Conservation (phyloP, 2,329 filamentous ascomycete species). For the Pestalotiopsis sp. region DNA sequence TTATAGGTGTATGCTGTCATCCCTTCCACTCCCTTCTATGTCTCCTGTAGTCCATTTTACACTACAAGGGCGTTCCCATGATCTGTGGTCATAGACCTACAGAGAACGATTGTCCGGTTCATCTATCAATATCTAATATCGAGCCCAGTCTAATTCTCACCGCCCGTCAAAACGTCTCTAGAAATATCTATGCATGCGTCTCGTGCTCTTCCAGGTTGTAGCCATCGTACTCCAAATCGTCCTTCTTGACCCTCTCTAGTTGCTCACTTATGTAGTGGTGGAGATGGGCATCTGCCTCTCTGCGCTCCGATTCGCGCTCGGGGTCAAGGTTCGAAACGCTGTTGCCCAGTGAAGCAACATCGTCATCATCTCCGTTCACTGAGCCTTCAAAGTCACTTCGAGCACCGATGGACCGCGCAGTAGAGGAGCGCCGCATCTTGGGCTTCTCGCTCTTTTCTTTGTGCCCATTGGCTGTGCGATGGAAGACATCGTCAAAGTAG, state of each 20-base stretch:
- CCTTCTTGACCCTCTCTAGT: conserved; percentile 69
- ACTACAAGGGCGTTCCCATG: no score
- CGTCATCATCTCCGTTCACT: conserved; percentile 46
- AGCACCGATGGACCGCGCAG: conserved; percentile 78
- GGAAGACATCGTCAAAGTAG: conserved; percentile 92
- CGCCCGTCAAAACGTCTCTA: background rate
- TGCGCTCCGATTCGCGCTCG: conserved; percentile 48
- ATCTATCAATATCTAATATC: background rate
- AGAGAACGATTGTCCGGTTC: background rate
- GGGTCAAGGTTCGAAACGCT: conserved; percentile 50
- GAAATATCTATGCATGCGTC: conserved; percentile 21
- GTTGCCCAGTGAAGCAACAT: conserved; percentile 39
- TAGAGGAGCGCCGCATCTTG: conserved; percentile 74
- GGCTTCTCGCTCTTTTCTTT: conserved; percentile 45
- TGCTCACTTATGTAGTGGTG: conserved; percentile 82
- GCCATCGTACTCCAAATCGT: conserved; percentile 33
- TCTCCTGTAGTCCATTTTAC: no score
- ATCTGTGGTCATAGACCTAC: no score
- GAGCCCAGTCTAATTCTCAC: background rate
- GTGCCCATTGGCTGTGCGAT: conserved; percentile 42
- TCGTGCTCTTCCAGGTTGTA: conserved; percentile 32
- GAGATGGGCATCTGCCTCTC: conserved; percentile 68
- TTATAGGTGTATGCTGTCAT: no score
- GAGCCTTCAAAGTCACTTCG: conserved; percentile 73
- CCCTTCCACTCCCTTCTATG: no score